phyloP scores from a whole-genome alignment of 176 grass and related monocot genomes.

The Zizania latifolia region DNA sequence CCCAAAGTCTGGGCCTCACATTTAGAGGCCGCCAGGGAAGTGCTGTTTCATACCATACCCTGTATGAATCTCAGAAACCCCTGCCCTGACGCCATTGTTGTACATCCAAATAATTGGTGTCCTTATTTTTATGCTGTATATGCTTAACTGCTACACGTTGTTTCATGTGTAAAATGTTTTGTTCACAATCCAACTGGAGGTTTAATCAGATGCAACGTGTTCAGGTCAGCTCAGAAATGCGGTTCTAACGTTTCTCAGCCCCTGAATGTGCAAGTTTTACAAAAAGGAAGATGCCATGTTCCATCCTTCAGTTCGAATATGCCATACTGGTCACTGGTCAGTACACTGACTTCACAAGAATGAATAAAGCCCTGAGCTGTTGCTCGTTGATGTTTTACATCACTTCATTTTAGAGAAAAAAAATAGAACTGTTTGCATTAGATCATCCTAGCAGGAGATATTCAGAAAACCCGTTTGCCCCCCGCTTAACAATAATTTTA shows the following conservation, averaged over 20 bases:
- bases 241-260: too few relatives aligned
- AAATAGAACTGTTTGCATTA: too few relatives aligned
- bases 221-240: not conserved
- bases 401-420: too few relatives aligned
- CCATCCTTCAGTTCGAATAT: not conserved
- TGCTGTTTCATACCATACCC: not conserved
- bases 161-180: constrained; percentile 23
- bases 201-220: constrained; percentile 20
- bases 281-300: too few relatives aligned
- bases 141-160: constrained; percentile 11
- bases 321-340: not conserved
- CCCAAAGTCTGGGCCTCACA: constrained; percentile 37
- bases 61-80: not conserved
- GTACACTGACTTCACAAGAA: not conserved
- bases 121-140: constrained; percentile 41
- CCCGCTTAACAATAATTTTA: not conserved
- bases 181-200: constrained; percentile 10
- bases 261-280: too few relatives aligned
- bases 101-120: constrained; percentile 54
- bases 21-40: constrained; percentile 22
- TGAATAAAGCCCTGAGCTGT: not conserved
- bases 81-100: constrained; percentile 35
- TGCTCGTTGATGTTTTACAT: not conserved
- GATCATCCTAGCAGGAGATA: not conserved
- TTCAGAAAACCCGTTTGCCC: not conserved